Evolutionary conservation across 768 basidiomycete genomes (phyloP).

Genomic region (Russula sp.): DNA sequence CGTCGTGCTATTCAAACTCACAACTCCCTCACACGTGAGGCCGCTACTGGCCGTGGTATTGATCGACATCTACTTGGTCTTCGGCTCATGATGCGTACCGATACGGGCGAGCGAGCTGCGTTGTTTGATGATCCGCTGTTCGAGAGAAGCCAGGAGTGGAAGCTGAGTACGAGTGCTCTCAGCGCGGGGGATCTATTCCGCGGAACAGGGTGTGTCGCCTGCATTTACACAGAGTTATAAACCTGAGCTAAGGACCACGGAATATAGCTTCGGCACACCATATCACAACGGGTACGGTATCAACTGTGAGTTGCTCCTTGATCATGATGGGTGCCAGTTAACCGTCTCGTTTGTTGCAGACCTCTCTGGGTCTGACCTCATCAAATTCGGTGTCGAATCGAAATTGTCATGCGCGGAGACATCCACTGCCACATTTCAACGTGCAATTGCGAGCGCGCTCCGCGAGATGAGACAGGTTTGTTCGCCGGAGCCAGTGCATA

Average conservation of each 20-base stretch:
- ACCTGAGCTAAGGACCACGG: background rate
- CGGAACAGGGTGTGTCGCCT: slow-evolving; percentile 66
- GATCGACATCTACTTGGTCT: slow-evolving; percentile 91
- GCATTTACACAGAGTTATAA: background rate
- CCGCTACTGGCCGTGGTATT: slow-evolving; percentile 75
- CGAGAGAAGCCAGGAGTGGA: slow-evolving; percentile 71
- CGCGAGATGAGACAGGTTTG: slow-evolving; percentile 51
- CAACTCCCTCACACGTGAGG: slow-evolving; percentile 61
- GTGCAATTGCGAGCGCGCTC: slow-evolving; percentile 53
- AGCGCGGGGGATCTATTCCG: slow-evolving; percentile 81
- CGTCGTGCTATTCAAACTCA: slow-evolving; percentile 65
- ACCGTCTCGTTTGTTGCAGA: slow-evolving; percentile 40
- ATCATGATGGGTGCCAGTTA: background rate
- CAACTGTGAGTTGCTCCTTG: slow-evolving; percentile 57
- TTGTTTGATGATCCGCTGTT: slow-evolving; percentile 79
- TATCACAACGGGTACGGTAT: slow-evolving; percentile 90
- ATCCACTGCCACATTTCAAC: slow-evolving; percentile 62
- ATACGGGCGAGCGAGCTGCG: slow-evolving; percentile 46
- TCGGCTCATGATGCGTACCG: slow-evolving; percentile 49
- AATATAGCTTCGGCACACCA: slow-evolving; percentile 63
- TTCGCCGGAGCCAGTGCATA: background rate
- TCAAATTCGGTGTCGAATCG: slow-evolving; percentile 93
- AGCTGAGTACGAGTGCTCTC: slow-evolving; percentile 82
- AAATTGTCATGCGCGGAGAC: slow-evolving; percentile 66
- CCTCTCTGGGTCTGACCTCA: slow-evolving; percentile 62